Evolutionary conservation across 75 land plant genomes (phyloP), one percentile per base, ranked within the genome.

Genomic region (Pinus tabuliformis): DNA sequence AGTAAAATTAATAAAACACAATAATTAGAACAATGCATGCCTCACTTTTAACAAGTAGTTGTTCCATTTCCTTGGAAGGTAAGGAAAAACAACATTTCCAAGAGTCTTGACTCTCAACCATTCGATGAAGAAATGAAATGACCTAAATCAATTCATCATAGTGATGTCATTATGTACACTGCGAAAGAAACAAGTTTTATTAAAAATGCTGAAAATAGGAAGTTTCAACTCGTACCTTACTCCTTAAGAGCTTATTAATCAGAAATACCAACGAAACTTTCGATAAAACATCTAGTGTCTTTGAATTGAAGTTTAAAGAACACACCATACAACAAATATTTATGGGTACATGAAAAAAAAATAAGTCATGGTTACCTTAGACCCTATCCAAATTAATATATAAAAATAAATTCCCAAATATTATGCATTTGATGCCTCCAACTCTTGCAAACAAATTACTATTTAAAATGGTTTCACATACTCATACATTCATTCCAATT

Each of bases 101-200:
- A 30, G 30, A 30, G 30, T n/a, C n/a, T n/a, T n/a, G n/a, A n/a
- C n/a, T 30, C 30, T 30, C 30, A 30, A 30, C 30, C 30, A 30
- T 30, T 30, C 30, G 30, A 30, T 30, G 30, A 30, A 30, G 30
- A 30, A 30, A 30, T 30, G 30, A 30, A 30, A 30, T 30, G 30
- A 30, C 30, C 99, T 96, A 77, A 58, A 82, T 14, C n/a, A 28
- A 57, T 56, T 21, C 17, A 57, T 30, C 24, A 13, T 6, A 17
- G 52, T 45, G 18, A 60, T 28, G 6, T 33, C 2, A 65, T 72
- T 54, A 73, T 4, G 36, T 64, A 17, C 15, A 61, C 36, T 30
- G 26, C 52, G 57, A 9, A 62, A 71, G 3, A 2, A 77, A 28
- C 12, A 56, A 33, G 54, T 21, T 17, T 74, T 56, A 71, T 54